Base-by-base conservation (phyloP, 2,329 filamentous ascomycete genomes). In the Alternaria triticina region DNA sequence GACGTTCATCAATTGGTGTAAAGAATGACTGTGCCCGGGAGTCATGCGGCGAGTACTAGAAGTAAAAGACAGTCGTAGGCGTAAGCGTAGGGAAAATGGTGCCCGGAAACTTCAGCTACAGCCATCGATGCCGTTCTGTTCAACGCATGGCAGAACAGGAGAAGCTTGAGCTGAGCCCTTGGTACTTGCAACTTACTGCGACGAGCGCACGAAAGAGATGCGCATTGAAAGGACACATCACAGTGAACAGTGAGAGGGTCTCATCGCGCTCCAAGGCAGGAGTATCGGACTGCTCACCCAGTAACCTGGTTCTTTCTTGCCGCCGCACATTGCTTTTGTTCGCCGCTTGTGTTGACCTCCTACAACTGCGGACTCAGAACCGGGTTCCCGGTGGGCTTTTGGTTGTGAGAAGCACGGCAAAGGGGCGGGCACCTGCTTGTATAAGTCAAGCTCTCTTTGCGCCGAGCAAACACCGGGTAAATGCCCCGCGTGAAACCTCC, bases 391-490 rank as follows among this genome's bases (percentile, higher is more conserved):
- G 54, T 28, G 40, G 28, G 28, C 20, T 15, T 46, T 13, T 57
- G 30, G 20, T 25, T 20, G 27, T n/a, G 28, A 33, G 22, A 27
- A 40, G 20, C 13, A 49, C 27, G 44, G 43, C 22, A 30, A 28
- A 49, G 28, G 28, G 20, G 10, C 46, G 36, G 23, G 54, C 43
- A 51, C 54, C 44, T 50, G 49, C 54, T 50, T 54, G 27, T 44
- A 54, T 15, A 47, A 36, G 65, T 64, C 13, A 25, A 52, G 28
- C 49, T 51, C 49, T 54, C 36, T 67, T 60, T 51, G 47, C 47
- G 33, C 57, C 61, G 20, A 33, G 11, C 6, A 50, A 54, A 52
- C 58, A 62, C 63, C 61, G 62, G 65, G 59, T 67, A 65, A 67
- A 68, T 57, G 55, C 43, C 36, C 65, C 59, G 57, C 56, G 47